These are phyloP conservation scores for Russula compacta DNA, from an alignment of 768 basidiomycete species.

Conservation along the genomic window DNA sequence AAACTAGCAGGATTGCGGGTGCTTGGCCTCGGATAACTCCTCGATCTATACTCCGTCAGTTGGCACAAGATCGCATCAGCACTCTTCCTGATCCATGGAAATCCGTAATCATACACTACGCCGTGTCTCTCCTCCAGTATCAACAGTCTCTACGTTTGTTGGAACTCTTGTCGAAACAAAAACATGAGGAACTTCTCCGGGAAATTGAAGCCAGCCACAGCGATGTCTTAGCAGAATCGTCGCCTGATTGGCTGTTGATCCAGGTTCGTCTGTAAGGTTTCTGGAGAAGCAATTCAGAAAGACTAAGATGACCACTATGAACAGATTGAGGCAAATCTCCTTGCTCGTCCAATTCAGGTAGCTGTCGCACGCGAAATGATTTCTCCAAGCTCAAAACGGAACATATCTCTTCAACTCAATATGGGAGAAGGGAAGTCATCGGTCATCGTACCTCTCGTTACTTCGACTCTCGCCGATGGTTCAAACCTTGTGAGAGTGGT, in stretches of 20 bases:
- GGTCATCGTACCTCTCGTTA: conserved; percentile 41
- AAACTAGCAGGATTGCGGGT: background rate
- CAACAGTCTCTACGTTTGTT: conserved; percentile 5
- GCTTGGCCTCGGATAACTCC: conserved; percentile 10
- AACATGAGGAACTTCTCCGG: background rate
- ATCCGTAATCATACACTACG: background rate
- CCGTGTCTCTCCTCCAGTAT: background rate
- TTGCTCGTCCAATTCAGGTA: conserved; percentile 36
- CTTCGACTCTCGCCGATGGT: conserved; percentile 35
- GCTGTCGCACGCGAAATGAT: conserved; percentile 41
- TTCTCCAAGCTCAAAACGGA: conserved; percentile 29
- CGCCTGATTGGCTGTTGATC: conserved; percentile 10
- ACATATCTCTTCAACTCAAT: conserved; percentile 41
- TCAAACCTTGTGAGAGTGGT: conserved; percentile 39
- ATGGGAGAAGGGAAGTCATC: conserved; percentile 53
- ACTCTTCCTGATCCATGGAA: background rate
- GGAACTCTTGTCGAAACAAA: background rate
- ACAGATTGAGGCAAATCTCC: conserved; percentile 40
- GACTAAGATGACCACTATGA: background rate
- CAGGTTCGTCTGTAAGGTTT: background rate
- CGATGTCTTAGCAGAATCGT: background rate
- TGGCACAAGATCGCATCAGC: conserved; percentile 20
- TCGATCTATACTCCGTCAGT: conserved; percentile 8
- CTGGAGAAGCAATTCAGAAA: background rate
- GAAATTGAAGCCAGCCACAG: background rate